These are phyloP conservation scores for Naganishia friedmannii DNA, from an alignment of 768 basidiomycete species.

Conservation along the genomic window DNA sequence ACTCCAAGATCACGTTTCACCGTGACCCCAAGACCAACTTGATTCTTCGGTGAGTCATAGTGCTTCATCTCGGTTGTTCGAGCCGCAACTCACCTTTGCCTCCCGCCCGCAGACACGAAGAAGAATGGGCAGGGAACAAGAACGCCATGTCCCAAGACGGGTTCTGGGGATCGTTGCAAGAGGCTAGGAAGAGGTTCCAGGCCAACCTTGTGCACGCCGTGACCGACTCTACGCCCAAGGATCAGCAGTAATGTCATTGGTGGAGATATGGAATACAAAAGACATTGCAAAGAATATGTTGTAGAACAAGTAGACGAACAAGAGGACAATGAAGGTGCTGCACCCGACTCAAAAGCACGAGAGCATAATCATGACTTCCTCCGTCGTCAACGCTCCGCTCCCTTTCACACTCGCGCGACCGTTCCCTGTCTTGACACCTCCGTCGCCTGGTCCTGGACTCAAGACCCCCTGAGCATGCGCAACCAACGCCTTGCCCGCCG, in stretches of 20 bases:
- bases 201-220: conserved; percentile 39
- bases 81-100: not conserved
- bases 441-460: no score
- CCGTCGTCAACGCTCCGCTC: not conserved
- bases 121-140: conserved; percentile 48
- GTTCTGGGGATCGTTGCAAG: conserved; percentile 48
- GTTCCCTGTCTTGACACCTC: not conserved
- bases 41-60: conserved; percentile 39
- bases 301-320: not conserved
- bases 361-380: not conserved
- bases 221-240: conserved; percentile 41
- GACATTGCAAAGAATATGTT: not conserved
- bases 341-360: not conserved
- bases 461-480: conserved; percentile 4
- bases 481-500: not conserved
- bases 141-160: conserved; percentile 46
- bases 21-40: conserved; percentile 43
- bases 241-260: conserved; percentile 36
- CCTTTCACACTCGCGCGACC: no score
- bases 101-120: conserved; percentile 38
- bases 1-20: conserved; percentile 45
- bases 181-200: conserved; percentile 45
- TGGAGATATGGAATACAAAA: not conserved
- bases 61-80: not conserved
- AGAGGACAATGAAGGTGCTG: not conserved